Conservation (phyloP, 805 yeast species). For the Yarrowia sp. region DNA sequence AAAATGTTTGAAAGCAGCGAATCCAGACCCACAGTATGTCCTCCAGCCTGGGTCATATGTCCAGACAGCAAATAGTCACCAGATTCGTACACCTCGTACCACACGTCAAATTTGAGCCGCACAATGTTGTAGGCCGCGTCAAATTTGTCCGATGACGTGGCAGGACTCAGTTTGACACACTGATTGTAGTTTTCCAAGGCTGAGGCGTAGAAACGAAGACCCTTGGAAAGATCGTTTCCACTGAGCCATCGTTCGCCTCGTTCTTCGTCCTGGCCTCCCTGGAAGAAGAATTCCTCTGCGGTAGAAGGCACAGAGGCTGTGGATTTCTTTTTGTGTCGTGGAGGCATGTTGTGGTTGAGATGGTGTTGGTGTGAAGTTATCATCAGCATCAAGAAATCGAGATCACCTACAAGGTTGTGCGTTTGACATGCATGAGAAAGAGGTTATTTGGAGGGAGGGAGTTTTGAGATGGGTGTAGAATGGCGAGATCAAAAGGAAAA, state of each 20-base stretch:
- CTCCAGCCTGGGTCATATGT: slow-evolving; percentile 9
- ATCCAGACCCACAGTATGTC: slow-evolving; percentile 12
- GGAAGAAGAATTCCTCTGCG: slow-evolving; percentile 52
- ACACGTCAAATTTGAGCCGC: slow-evolving; percentile 57
- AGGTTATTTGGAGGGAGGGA: background rate
- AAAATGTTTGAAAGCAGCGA: slow-evolving; percentile 19
- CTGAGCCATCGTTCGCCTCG: slow-evolving; percentile 72
- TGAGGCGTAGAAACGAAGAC: slow-evolving; percentile 57
- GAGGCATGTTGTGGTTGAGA: background rate
- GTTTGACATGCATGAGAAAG: background rate
- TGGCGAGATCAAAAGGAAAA: background rate
- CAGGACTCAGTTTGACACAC: slow-evolving; percentile 26
- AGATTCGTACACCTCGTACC: slow-evolving; percentile 46
- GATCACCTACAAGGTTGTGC: slow-evolving; percentile 11
- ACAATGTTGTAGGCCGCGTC: slow-evolving; percentile 60
- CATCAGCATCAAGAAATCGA: too few species aligned
- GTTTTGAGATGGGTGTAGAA: background rate
- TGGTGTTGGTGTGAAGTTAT: background rate
- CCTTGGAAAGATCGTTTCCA: slow-evolving; percentile 57
- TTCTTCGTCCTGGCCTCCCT: slow-evolving; percentile 62
- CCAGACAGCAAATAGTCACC: slow-evolving; percentile 25
- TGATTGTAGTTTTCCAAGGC: slow-evolving; percentile 26
- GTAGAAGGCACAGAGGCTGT: slow-evolving; percentile 35
- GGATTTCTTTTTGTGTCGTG: background rate
- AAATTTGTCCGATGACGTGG: background rate